Evolutionary conservation across 768 basidiomycete genomes (phyloP).

Genomic region (Termitomyces sp.): DNA sequence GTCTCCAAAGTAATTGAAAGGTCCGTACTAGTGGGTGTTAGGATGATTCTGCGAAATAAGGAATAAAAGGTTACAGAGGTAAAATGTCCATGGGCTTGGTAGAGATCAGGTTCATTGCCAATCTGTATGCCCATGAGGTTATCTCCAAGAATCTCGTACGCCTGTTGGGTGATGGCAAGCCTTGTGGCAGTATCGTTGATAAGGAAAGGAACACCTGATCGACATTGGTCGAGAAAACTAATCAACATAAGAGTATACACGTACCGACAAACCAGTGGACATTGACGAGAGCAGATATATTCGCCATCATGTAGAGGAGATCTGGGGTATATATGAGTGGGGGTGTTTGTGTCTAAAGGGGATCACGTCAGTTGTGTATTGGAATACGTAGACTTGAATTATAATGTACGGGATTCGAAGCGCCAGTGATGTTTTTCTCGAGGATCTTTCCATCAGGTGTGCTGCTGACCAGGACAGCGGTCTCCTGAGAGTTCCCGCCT

Average conservation of each 20-base stretch:
- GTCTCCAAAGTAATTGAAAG: slow-evolving; percentile 49
- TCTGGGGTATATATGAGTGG: slow-evolving; percentile 63
- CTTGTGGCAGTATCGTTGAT: slow-evolving; percentile 57
- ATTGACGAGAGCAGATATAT: slow-evolving; percentile 58
- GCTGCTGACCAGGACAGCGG: slow-evolving; percentile 45
- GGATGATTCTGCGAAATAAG: neutral
- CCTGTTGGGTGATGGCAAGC: slow-evolving; percentile 54
- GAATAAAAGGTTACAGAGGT: slow-evolving; percentile 8
- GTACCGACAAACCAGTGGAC: slow-evolving; percentile 66
- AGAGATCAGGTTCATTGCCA: slow-evolving; percentile 67
- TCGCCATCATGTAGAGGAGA: slow-evolving; percentile 62
- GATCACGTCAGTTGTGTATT: neutral
- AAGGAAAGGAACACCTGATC: slow-evolving; percentile 49
- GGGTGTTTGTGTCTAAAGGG: slow-evolving; percentile 59
- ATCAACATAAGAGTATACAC: neutral
- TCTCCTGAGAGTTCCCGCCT: slow-evolving; percentile 83
- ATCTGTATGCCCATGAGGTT: slow-evolving; percentile 66
- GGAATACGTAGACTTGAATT: neutral
- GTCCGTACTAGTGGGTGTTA: slow-evolving; percentile 20
- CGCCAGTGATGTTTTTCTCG: slow-evolving; percentile 17
- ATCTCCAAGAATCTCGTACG: slow-evolving; percentile 63
- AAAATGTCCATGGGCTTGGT: slow-evolving; percentile 39
- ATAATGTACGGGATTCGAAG: slow-evolving; percentile 16
- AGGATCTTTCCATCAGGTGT: slow-evolving; percentile 39
- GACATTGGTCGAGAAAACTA: neutral